A percentile compares a stretch with the other conserved stretches of the same genome.
phyloP scores from a whole-genome alignment of 2,329 filamentous ascomycete genomes.

The Mollisiaceae sp. region DNA sequence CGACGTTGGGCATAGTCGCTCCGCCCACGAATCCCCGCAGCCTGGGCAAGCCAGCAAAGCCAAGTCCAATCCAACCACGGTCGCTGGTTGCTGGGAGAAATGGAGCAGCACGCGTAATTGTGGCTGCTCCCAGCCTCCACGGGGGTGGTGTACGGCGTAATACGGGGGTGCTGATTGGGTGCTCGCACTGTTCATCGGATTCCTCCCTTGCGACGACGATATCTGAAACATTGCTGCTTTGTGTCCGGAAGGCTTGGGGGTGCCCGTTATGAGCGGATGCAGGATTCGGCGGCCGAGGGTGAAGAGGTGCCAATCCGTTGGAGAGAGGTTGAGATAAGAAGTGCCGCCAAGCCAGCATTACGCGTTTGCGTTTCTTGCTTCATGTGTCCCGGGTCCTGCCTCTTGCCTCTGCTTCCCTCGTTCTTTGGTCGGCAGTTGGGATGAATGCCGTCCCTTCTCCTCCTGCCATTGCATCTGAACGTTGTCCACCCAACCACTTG shows the following conservation, averaged over 20 bases:
- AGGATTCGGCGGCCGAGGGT: conserved; percentile 5
- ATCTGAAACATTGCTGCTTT: conserved; percentile 1
- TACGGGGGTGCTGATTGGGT: not conserved
- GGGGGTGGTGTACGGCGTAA: not conserved
- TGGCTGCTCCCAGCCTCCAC: conserved; percentile 8
- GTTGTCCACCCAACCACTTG: no score
- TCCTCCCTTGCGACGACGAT: not conserved
- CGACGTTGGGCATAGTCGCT: not conserved
- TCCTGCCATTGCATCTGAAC: not conserved
- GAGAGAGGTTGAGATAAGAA: conserved; percentile 1
- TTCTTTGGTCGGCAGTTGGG: not conserved
- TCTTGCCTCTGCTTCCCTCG: no score
- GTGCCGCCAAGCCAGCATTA: conserved; percentile 4
- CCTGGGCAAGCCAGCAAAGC: not conserved
- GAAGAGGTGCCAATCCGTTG: not conserved
- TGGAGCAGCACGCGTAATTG: conserved; percentile 6
- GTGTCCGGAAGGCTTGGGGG: not conserved
- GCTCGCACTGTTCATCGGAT: not conserved
- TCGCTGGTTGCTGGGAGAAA: not conserved
- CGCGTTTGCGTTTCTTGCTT: not conserved
- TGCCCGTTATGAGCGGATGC: not conserved
- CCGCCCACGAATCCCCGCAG: conserved; percentile 2
- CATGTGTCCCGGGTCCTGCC: not conserved
- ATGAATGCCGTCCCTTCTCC: not conserved
- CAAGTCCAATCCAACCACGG: not conserved